Evolutionary conservation across 768 basidiomycete genomes (phyloP).

Genomic region (Mycena filopes): DNA sequence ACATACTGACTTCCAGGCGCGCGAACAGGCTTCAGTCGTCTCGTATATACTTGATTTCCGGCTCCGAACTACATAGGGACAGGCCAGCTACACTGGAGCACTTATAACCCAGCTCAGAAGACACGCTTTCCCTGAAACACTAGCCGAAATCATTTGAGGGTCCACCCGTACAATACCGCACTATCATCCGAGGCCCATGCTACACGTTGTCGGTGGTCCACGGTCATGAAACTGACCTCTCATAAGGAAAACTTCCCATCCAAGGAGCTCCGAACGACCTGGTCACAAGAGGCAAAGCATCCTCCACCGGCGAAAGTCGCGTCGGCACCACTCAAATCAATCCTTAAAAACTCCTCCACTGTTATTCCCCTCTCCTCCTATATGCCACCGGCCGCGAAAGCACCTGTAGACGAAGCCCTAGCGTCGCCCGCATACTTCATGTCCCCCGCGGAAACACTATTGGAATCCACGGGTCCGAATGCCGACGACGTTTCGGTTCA

Average conservation of each 20-base stretch:
- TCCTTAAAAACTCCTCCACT: constrained; percentile 23
- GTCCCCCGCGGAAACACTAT: constrained; percentile 58
- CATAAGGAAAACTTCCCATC: constrained; percentile 31
- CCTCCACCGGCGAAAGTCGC: constrained; percentile 12
- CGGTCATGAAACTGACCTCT: constrained; percentile 31
- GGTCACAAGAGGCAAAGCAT: constrained; percentile 7
- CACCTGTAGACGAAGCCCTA: constrained; percentile 25
- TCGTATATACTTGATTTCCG: constrained; percentile 9
- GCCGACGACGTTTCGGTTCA: constrained; percentile 53
- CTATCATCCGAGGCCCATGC: constrained; percentile 17
- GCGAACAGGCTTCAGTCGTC: neutral
- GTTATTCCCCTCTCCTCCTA: constrained; percentile 7
- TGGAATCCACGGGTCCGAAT: constrained; percentile 54
- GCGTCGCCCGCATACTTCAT: constrained; percentile 43
- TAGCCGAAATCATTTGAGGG: neutral
- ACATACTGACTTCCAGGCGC: neutral
- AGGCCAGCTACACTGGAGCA: neutral
- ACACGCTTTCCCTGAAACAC: neutral
- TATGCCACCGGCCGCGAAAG: constrained; percentile 27
- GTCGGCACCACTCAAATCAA: constrained; percentile 28
- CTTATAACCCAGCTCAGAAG: neutral
- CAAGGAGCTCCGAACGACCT: constrained; percentile 9
- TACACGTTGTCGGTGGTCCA: neutral
- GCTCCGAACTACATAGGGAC: neutral
- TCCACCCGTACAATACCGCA: neutral